A percentile compares a stretch with the other conserved stretches of the same genome.
These are phyloP conservation scores for Serpula lacrymans DNA, from an alignment of 768 basidiomycete genomes.

Conservation along the genomic window DNA sequence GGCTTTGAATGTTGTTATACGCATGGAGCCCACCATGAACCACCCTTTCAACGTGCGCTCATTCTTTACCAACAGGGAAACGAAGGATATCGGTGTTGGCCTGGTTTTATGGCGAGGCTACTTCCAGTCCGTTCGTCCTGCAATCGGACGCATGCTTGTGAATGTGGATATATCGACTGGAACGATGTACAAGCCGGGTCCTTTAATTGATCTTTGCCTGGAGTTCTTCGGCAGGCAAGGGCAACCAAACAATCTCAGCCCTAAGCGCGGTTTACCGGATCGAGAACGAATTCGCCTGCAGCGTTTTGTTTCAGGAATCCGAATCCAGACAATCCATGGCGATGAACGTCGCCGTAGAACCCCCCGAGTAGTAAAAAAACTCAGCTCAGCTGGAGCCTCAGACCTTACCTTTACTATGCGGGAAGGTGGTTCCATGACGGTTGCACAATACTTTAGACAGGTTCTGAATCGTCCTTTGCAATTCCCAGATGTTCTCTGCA, in stretches of 20 bases:
- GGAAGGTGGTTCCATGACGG: constrained; percentile 53
- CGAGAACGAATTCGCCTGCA: constrained; percentile 51
- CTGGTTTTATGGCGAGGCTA: constrained; percentile 76
- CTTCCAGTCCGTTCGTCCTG: constrained; percentile 76
- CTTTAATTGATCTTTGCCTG: constrained; percentile 54
- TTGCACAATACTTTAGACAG: constrained; percentile 58
- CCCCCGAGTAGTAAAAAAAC: constrained; percentile 60
- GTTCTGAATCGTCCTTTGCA: constrained; percentile 51
- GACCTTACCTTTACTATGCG: constrained; percentile 53
- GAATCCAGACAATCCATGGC: constrained; percentile 41
- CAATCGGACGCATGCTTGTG: constrained; percentile 57
- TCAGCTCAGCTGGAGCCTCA: constrained; percentile 52
- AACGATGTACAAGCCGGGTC: constrained; percentile 68
- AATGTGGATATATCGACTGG: constrained; percentile 80
- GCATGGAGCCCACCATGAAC: constrained; percentile 67
- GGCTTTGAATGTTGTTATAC: constrained; percentile 73
- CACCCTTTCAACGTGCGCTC: constrained; percentile 74
- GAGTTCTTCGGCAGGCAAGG: constrained; percentile 43
- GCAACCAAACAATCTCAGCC: constrained; percentile 33
- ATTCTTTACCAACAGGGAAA: constrained; percentile 63
- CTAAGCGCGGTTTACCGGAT: constrained; percentile 41
- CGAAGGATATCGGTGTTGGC: constrained; percentile 53
- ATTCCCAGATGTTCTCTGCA: constrained; percentile 63
- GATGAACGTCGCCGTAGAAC: constrained; percentile 36
- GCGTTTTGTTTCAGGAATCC: constrained; percentile 52